A percentile compares a stretch with the other conserved stretches of the same genome.
phyloP scores from a whole-genome alignment of 257 asterid genomes.

The Schizonepeta tenuifolia region DNA sequence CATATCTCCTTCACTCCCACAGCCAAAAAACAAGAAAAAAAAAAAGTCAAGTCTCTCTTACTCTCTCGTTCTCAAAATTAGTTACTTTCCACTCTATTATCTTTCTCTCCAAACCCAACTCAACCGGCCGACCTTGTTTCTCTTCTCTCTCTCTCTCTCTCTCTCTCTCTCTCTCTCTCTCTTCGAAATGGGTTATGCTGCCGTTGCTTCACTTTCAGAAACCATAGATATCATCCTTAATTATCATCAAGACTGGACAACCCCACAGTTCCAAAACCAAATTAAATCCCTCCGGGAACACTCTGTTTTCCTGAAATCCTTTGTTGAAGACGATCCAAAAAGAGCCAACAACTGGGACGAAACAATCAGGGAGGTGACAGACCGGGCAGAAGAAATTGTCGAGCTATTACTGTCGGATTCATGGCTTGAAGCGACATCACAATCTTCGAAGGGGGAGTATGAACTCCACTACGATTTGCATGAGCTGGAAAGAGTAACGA shows the following conservation, averaged over 20 bases:
- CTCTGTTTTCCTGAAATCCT: background rate
- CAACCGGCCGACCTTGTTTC: too few species aligned
- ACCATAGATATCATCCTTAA: background rate
- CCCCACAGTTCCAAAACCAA: background rate
- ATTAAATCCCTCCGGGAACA: background rate
- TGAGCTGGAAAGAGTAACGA: background rate
- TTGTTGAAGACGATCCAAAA: background rate
- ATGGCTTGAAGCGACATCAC: background rate
- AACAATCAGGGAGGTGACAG: background rate
- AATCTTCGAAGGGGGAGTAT: too few species aligned
- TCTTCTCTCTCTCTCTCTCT: too few species aligned
- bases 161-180: background rate
- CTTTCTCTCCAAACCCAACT: too few species aligned
- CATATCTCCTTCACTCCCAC: too few species aligned
- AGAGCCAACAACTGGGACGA: background rate
- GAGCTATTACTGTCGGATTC: background rate
- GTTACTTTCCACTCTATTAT: too few species aligned
- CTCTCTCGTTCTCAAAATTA: too few species aligned
- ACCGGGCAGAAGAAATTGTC: background rate
- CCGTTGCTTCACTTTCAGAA: background rate
- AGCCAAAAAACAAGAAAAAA: too few species aligned
- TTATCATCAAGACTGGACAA: background rate
- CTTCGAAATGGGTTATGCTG: background rate
- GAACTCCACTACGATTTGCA: too few species aligned
- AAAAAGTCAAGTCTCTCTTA: too few species aligned